Evolutionary conservation across 805 yeast genomes (phyloP), one percentile per base, ranked within the genome.

Genomic region (Yarrowia yakushimensis): DNA sequence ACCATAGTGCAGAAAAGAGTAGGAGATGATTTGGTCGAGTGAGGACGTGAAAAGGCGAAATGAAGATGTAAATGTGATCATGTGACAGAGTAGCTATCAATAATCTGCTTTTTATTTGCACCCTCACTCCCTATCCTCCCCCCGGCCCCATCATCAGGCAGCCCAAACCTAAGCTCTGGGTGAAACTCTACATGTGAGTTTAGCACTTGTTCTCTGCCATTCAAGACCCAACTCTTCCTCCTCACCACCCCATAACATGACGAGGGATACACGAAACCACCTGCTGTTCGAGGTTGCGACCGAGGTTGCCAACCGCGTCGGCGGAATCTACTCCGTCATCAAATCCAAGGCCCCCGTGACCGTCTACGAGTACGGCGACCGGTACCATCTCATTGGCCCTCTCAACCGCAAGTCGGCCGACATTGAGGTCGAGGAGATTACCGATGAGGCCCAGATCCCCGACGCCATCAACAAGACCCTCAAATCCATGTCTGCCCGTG

Each of bases 301-400:
- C 1, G 99, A 93, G 74, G 97, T 93, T 59, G 98, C 98, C 70
- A 92, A 94, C 78, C 81, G 96, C 70, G 98, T 93, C 22, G 99
- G 99, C 57, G 99, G 99, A 36, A 93, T 93, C 73, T 93, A 93
- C 78, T 92, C 98, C 7, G 99, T 93, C 60, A 81, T 93, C 71
- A 94, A 94, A 74, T 90, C 97, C 11, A 93, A 93, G 76, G 97
- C 97, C 8, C 97, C 97, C 9, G 91, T 92, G 65, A 93, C 99
- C 9, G 93, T 88, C 59, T 91, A 96, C 41, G 97, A 93, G 75
- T 94, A 91, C 76, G 83, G 88, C 66, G 90, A 87, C 69, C 81
- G 97, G 62, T 93, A 93, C 76, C 85, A 90, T 23, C 79, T 91
- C 57, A 79, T 94, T 62, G 99, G 99, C 4, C 97, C 97, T 0